Base-by-base conservation (phyloP, 75 land plant species). In the Selaginella moellendorffii region DNA sequence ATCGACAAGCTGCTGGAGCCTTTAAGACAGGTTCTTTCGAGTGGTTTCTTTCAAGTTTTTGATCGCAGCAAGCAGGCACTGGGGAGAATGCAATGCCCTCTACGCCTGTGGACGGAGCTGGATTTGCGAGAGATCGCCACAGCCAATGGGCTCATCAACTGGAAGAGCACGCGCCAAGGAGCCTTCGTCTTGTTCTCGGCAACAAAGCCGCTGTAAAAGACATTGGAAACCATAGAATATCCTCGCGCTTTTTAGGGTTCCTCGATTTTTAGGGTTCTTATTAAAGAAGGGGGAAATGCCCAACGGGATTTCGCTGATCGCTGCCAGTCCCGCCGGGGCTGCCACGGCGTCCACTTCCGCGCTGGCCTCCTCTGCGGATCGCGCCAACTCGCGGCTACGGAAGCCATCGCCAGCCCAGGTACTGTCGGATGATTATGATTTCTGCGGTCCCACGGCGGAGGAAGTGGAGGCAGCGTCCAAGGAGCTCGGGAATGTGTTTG, bases 21-120 rank as follows among this genome's bases (percentile, higher is more conserved):
- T 20, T 0, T 68, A 14, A 66, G 79, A 8, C 72, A 79, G 83
- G 90, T 85, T 36, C 14, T 36, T 36, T 14, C 46, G 5, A 36
- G 14, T 36, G 14, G n/a, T n/a, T 36, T 36, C 5, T 36, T 36
- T 36, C 14, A 14, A 36, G 14, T 36, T 36, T 36, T 36, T 5
- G 46, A 36, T 36, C n/a, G n/a, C n/a, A n/a, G n/a, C n/a, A n/a
- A n/a, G n/a, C n/a, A n/a, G n/a, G n/a, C n/a, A 36, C 10, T 36
- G 46, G 46, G 14, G 14, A 5, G 46, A 5, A 14, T 36, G 5
- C 46, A 36, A 36, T 36, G 5, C 46, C 46, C 46, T 14, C 14
- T 36, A 14, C 46, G 10, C 5, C 46, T 36, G 14, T 36, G 46
- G 46, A 36, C 46, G 14, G 46, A 36, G 14, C 5, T 5, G 5